Evolutionary conservation across 2,329 filamentous ascomycete genomes (phyloP).

Genomic region (Pseudogymnoascus sp.): DNA sequence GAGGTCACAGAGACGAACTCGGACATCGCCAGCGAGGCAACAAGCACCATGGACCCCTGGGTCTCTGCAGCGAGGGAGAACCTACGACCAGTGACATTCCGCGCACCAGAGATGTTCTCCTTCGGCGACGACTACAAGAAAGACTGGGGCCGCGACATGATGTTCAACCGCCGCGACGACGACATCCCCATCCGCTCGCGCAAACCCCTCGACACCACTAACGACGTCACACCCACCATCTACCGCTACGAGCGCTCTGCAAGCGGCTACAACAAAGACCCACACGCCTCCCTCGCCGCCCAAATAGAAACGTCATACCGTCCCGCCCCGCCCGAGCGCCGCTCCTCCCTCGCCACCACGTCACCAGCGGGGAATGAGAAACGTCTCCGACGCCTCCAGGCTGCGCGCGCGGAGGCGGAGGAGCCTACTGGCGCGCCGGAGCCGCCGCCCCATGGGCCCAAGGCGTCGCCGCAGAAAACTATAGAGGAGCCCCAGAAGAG

Average conservation of each 20-base stretch:
- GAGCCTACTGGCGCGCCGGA: not conserved
- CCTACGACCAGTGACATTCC: slow-evolving; percentile 15
- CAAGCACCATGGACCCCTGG: slow-evolving; percentile 19
- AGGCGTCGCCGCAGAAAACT: not conserved
- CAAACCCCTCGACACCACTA: slow-evolving; percentile 14
- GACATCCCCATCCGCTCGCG: slow-evolving; percentile 18
- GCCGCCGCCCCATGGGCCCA: not conserved
- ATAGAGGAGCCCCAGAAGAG: not conserved
- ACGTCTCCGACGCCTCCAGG: not conserved
- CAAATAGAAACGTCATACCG: slow-evolving; percentile 17
- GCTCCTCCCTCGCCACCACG: slow-evolving; percentile 23
- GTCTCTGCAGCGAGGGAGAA: slow-evolving; percentile 10
- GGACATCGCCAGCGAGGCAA: slow-evolving; percentile 11
- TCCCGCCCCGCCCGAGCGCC: slow-evolving; percentile 22
- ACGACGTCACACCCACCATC: slow-evolving; percentile 5
- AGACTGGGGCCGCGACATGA: slow-evolving; percentile 24
- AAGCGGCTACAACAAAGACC: not conserved
- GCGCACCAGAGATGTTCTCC: slow-evolving; percentile 14
- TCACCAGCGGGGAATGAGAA: not conserved
- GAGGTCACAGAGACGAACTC: slow-evolving; percentile 25
- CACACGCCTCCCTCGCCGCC: slow-evolving; percentile 12
- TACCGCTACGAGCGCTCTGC: slow-evolving; percentile 15
- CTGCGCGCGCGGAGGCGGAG: not conserved
- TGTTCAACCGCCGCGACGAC: slow-evolving; percentile 19
- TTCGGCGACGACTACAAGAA: slow-evolving; percentile 15